Percentiles rank a stretch among this genome's conserved stretches.
These are phyloP conservation scores for Coelastrella sp. DNA, from an alignment of 139 green algal genomes.

Conservation along the genomic window DNA sequence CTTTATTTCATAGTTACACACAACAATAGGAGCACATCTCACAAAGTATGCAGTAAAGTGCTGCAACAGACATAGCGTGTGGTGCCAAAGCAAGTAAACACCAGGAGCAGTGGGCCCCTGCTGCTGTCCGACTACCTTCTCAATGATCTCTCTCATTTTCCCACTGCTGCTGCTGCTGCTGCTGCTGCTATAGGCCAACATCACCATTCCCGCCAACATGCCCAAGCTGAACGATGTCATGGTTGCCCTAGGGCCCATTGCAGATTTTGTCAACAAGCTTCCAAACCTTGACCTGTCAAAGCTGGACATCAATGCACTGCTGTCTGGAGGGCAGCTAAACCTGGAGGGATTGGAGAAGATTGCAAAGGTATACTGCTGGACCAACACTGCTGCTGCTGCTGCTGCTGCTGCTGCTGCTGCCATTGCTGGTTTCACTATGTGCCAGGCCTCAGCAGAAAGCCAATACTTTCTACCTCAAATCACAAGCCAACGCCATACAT, in stretches of 20 bases:
- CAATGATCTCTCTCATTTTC: background rate
- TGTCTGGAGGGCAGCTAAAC: slow-evolving; percentile 1
- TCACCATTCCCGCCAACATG: background rate
- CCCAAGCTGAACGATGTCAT: slow-evolving; percentile 6
- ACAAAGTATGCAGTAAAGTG: no score
- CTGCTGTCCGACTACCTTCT: background rate
- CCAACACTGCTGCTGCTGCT: background rate
- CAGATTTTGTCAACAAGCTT: slow-evolving; percentile 14
- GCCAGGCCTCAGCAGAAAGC: no score
- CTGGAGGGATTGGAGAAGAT: background rate
- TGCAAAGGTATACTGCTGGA: background rate
- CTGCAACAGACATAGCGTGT: no score
- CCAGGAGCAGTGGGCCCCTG: background rate
- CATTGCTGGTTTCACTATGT: background rate
- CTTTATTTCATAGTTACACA: no score
- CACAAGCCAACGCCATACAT: no score
- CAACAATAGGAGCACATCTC: no score
- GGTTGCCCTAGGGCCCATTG: background rate
- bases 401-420: background rate
- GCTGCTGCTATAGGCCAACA: background rate
- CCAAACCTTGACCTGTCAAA: slow-evolving; percentile 17
- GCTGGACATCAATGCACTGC: slow-evolving; percentile 16
- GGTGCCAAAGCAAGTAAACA: background rate
- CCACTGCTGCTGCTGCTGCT: background rate
- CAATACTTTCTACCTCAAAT: no score